phyloP scores from a whole-genome alignment of 371 early-diverging fungal species.

The Rhizomucor pusillus region DNA sequence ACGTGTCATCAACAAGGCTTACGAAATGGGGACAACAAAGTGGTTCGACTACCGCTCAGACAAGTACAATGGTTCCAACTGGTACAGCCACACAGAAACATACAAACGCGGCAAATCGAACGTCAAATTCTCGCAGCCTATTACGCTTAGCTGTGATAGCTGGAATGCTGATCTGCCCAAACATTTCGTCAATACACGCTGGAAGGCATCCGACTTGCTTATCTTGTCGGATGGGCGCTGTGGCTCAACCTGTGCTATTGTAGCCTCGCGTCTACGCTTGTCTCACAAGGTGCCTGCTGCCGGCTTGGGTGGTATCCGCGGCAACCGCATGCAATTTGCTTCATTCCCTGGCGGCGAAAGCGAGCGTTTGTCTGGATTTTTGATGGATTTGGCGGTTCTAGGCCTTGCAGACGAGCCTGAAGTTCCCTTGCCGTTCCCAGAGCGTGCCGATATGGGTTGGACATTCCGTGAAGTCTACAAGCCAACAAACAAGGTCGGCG shows the following conservation, averaged over 20 bases:
- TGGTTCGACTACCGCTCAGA: slow-evolving; percentile 42
- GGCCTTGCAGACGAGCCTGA: slow-evolving; percentile 35
- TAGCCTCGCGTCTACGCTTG: slow-evolving; percentile 47
- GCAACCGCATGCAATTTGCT: slow-evolving; percentile 53
- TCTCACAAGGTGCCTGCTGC: slow-evolving; percentile 50
- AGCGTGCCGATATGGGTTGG: slow-evolving; percentile 54
- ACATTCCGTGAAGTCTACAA: slow-evolving; percentile 51
- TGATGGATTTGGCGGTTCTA: slow-evolving; percentile 41
- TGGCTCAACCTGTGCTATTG: slow-evolving; percentile 53
- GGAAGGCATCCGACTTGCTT: slow-evolving; percentile 36
- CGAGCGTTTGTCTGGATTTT: slow-evolving; percentile 45
- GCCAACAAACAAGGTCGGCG: slow-evolving; percentile 26
- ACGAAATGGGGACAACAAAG: slow-evolving; percentile 32
- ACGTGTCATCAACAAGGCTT: slow-evolving; percentile 39
- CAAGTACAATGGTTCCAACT: slow-evolving; percentile 18
- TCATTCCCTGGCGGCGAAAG: slow-evolving; percentile 55
- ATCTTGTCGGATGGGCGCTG: slow-evolving; percentile 52
- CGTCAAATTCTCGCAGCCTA: slow-evolving; percentile 43
- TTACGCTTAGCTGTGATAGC: slow-evolving; percentile 27
- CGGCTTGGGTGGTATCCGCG: slow-evolving; percentile 52
- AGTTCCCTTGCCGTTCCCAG: slow-evolving; percentile 47
- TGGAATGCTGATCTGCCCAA: slow-evolving; percentile 17
- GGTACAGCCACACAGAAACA: slow-evolving; percentile 32
- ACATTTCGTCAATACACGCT: slow-evolving; percentile 26
- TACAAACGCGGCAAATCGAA: slow-evolving; percentile 29